These are phyloP conservation scores for Orobanche coerulescens DNA, from an alignment of 257 asterid genomes.

Conservation along the genomic window DNA sequence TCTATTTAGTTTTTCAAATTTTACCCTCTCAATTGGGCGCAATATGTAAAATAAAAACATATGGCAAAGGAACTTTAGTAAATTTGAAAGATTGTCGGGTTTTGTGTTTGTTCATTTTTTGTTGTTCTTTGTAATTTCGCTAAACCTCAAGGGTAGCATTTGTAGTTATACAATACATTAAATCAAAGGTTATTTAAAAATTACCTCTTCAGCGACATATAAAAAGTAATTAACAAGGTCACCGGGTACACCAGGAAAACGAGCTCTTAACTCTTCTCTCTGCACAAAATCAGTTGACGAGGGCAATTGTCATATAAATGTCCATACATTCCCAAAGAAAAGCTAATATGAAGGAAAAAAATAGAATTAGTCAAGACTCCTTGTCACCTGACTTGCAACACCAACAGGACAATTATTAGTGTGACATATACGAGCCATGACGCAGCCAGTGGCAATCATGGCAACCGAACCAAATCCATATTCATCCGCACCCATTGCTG, in stretches of 20 bases:
- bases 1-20: too few relatives aligned
- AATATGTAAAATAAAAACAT: too few relatives aligned
- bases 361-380: neutral
- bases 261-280: conserved; percentile 98
- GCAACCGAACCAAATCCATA: conserved; percentile 98
- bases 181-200: neutral
- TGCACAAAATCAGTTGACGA: conserved; percentile 30
- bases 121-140: too few relatives aligned
- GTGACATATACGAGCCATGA: conserved; percentile 99
- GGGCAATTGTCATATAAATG: neutral
- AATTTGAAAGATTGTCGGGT: too few relatives aligned
- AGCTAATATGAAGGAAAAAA: neutral
- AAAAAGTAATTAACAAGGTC: conserved; percentile 92
- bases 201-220: conserved; percentile 96
- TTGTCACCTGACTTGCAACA: conserved; percentile 93
- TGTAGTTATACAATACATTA: too few relatives aligned
- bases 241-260: conserved; percentile 98
- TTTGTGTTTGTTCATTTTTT: neutral
- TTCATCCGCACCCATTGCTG: conserved; percentile 97
- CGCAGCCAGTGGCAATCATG: conserved; percentile 99
- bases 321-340: neutral
- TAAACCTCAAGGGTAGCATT: neutral
- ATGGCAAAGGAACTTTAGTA: too few relatives aligned
- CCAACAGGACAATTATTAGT: conserved; percentile 99
- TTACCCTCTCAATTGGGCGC: too few relatives aligned